Evolutionary conservation across 305 asterid species (phyloP).

Genomic region (Striga hermonthica): DNA sequence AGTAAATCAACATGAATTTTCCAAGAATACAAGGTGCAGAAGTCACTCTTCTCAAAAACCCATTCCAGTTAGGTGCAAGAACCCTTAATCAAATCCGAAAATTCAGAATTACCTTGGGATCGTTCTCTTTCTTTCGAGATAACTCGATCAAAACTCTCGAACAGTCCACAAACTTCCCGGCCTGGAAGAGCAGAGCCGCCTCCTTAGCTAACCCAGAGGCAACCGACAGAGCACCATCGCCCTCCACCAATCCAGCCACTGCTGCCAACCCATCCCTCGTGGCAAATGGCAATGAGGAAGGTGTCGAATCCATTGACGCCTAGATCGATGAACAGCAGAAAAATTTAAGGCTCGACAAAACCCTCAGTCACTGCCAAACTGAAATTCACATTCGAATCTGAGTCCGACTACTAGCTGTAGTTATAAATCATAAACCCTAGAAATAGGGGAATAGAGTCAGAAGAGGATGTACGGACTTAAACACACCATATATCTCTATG

Average conservation of each 20-base stretch:
- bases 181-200: conserved; percentile 71
- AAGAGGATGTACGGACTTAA: conserved; percentile 10
- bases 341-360: conserved; percentile 26
- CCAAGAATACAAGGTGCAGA: conserved; percentile 11
- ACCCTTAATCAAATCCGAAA: not conserved
- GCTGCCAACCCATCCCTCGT: conserved; percentile 39
- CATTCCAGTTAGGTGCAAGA: conserved; percentile 11
- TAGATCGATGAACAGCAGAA: conserved; percentile 34
- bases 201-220: conserved; percentile 79
- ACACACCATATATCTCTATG: too few species aligned
- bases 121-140: conserved; percentile 57
- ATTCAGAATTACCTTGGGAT: conserved; percentile 62
- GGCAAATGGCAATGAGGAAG: conserved; percentile 48
- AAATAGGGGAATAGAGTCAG: conserved; percentile 24
- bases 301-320: conserved; percentile 44
- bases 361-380: conserved; percentile 29
- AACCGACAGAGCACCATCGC: conserved; percentile 56
- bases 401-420: conserved; percentile 26
- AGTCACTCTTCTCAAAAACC: not conserved
- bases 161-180: conserved; percentile 69
- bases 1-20: conserved; percentile 14
- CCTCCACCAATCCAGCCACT: conserved; percentile 43
- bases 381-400: conserved; percentile 39
- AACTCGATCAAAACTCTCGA: conserved; percentile 60
- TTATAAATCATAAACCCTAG: conserved; percentile 40